These are phyloP conservation scores for Saccharum hybrid DNA, from an alignment of 202 grass and related monocot species.

Conservation along the genomic window DNA sequence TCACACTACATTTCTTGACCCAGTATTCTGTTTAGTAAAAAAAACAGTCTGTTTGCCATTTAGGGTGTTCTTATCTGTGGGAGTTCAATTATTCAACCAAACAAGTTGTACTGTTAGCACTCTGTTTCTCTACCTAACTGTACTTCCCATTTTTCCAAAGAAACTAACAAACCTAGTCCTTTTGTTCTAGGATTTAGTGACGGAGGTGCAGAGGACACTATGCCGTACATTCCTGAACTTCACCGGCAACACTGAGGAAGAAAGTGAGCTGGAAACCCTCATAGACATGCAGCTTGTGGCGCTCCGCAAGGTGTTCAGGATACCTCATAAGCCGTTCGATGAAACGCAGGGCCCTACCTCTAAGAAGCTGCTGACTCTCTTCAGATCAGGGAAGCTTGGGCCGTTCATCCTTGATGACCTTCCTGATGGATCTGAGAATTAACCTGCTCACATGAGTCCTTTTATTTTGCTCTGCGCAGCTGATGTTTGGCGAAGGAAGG, in stretches of 20 bases:
- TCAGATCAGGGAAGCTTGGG: constrained; percentile 80
- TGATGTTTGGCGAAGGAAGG: not conserved
- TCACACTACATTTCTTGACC: not conserved
- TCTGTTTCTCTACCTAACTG: constrained; percentile 28
- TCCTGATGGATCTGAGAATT: constrained; percentile 40
- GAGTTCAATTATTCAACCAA: not conserved
- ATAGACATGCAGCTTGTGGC: constrained; percentile 64
- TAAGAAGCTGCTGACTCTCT: constrained; percentile 87
- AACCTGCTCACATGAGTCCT: not conserved
- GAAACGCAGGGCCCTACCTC: constrained; percentile 64
- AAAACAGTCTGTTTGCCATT: not conserved
- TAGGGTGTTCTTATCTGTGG: not conserved
- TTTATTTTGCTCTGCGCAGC: not conserved
- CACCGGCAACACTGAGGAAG: constrained; percentile 66
- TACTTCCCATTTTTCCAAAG: constrained; percentile 23
- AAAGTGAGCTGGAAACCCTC: constrained; percentile 75
- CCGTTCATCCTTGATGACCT: constrained; percentile 83
- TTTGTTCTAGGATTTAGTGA: constrained; percentile 72
- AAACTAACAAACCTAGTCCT: constrained; percentile 1
- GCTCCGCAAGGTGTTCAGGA: constrained; percentile 77
- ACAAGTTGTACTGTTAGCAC: constrained; percentile 11
- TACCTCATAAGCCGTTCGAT: constrained; percentile 66
- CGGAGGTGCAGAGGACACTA: constrained; percentile 68
- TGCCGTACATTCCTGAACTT: constrained; percentile 68
- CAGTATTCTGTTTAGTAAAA: not conserved